Conservation (phyloP, 2,329 filamentous ascomycete species). For the Stagonosporopsis rhizophila region DNA sequence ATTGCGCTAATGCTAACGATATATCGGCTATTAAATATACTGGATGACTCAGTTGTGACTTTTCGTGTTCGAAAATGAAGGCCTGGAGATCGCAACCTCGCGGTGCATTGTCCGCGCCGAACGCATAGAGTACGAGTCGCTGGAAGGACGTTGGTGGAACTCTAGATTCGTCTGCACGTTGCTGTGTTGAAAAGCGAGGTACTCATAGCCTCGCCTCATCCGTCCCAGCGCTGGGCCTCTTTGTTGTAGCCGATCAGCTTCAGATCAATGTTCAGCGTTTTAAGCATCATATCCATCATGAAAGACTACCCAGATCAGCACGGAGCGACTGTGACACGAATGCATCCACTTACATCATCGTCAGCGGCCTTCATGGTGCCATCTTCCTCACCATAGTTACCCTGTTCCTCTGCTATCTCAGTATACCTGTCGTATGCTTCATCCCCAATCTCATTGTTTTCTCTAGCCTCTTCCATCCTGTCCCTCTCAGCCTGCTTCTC, state of each 20-base stretch:
- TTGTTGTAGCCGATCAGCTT: slow-evolving; percentile 69
- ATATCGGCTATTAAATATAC: slow-evolving; percentile 3
- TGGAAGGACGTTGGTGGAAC: not conserved
- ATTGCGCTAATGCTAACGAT: not conserved
- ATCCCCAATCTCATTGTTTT: slow-evolving; percentile 51
- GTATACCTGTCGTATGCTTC: slow-evolving; percentile 56
- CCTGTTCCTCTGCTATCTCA: slow-evolving; percentile 47
- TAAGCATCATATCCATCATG: slow-evolving; percentile 74
- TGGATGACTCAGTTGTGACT: not conserved
- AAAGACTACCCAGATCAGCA: slow-evolving; percentile 57
- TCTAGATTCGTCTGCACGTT: slow-evolving; percentile 27
- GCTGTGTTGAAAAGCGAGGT: not conserved
- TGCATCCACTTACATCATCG: slow-evolving; percentile 47
- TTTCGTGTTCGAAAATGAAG: too few relatives aligned
- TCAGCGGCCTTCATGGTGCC: slow-evolving; percentile 36
- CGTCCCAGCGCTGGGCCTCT: slow-evolving; percentile 63
- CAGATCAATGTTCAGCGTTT: slow-evolving; percentile 68
- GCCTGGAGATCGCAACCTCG: slow-evolving; percentile 50
- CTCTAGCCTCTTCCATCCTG: slow-evolving; percentile 52
- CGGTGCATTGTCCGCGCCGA: slow-evolving; percentile 1
- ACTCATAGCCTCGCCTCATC: slow-evolving; percentile 44
- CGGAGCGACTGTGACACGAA: not conserved
- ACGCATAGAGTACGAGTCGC: not conserved
- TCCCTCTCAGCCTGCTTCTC: slow-evolving; percentile 50
- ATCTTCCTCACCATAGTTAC: slow-evolving; percentile 51